Evolutionary conservation across 495 filamentous ascomycete genomes (phyloP).

Genomic region (Trichoderma virens): DNA sequence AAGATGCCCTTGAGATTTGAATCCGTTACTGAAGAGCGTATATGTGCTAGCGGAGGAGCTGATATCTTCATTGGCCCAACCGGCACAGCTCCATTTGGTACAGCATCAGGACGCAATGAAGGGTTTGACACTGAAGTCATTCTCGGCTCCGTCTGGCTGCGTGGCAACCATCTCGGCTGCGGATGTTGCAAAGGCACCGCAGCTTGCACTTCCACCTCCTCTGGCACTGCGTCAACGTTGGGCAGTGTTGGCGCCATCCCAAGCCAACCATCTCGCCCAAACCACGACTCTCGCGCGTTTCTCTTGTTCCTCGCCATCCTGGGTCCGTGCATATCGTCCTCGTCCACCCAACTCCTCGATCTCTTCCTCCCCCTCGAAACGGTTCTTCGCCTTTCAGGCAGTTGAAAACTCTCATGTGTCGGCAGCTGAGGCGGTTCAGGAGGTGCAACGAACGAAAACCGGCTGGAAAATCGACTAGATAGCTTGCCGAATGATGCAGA

Average conservation of each 20-base stretch:
- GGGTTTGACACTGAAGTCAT: neutral
- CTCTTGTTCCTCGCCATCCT: neutral
- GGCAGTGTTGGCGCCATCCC: conserved; percentile 1
- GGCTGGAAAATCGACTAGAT: neutral
- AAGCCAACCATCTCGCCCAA: neutral
- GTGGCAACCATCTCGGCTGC: neutral
- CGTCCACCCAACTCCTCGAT: conserved; percentile 8
- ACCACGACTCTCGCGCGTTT: neutral
- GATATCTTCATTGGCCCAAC: neutral
- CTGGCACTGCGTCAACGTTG: neutral
- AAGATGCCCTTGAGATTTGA: conserved; percentile 6
- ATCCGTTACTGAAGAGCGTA: neutral
- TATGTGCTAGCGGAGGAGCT: neutral
- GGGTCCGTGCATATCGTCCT: conserved; percentile 5
- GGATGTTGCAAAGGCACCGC: neutral
- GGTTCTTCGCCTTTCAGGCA: neutral
- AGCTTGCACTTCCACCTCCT: neutral
- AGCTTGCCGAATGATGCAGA: neutral
- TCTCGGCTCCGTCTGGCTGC: neutral
- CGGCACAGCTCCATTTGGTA: neutral
- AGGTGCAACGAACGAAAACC: neutral
- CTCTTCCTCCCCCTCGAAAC: conserved; percentile 1
- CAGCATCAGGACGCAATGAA: neutral
- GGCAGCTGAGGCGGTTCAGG: neutral
- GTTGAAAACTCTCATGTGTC: neutral